Evolutionary conservation across 306 rosid genomes (phyloP), one percentile per base, ranked within the genome.

Genomic region (Cercis canadensis): DNA sequence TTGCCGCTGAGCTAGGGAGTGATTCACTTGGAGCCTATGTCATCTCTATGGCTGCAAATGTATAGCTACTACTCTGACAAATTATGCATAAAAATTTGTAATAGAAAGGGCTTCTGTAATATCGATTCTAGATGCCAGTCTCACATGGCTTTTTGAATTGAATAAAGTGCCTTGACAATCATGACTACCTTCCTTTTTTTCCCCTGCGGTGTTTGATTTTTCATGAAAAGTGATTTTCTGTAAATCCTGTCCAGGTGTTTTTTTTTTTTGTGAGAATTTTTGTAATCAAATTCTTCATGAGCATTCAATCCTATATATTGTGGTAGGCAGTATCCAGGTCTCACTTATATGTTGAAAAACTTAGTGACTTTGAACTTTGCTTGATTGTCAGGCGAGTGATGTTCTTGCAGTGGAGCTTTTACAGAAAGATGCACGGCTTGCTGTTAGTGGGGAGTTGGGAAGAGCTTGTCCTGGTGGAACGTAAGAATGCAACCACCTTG

Each of bases 341-440:
- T 29, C 24, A 19, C 32, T 40, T 19, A 52, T 33, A 7, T 51
- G 49, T 69, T 45, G 7, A 16, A 15, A 70, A 17, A 44, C 32
- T 39, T 19, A 29, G 34, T 55, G 58, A 52, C 19, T 34, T 57
- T 73, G 40, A 15, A 36, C 6, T 61, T 70, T 54, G 24, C 37
- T 75, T 86, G 73, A 66, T 61, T 82, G 57, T 67, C 80, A 93
- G 98, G 97, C 97, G 68, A 93, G 97, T 76, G 98, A 93, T 67
- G 96, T 90, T 67, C 98, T 93, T 65, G 96, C 98, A 8, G 96
- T 93, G 31, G 98, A 93, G 89, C 96, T 93, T 81, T 74, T 93
- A 65, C 98, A 90, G 85, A 93, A 93, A 76, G 97, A 93, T 79
- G 93, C 98, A 54, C 85, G 93, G 57, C 97, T 90, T 58, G 80